Conservation (phyloP, 345 rosid genomes). For the Fremontodendron californicum region DNA sequence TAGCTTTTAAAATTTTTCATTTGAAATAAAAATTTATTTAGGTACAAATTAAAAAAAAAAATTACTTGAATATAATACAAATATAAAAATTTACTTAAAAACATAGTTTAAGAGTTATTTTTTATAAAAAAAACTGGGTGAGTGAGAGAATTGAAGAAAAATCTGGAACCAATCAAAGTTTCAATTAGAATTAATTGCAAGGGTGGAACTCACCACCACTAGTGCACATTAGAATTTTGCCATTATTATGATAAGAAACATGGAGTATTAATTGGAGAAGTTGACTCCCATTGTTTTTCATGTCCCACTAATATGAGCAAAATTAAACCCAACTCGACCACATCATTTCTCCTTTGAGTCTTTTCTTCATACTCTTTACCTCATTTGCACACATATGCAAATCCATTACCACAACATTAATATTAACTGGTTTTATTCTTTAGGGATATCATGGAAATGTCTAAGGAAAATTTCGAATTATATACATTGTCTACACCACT, state of each 20-base stretch:
- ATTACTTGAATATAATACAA: no score
- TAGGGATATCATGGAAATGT: background rate
- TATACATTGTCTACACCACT: background rate
- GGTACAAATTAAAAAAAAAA: no score
- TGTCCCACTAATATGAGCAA: constrained; percentile 46
- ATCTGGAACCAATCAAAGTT: background rate
- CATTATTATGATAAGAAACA: background rate
- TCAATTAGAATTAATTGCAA: background rate
- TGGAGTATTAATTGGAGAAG: background rate
- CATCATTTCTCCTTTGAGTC: constrained; percentile 11
- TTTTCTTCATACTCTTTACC: background rate
- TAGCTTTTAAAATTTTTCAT: no score
- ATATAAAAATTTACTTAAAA: no score
- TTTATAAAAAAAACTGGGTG: background rate
- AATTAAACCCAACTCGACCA: constrained; percentile 18
- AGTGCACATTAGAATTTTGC: background rate
- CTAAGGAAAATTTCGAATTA: background rate
- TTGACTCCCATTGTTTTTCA: constrained; percentile 19
- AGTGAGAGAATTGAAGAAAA: background rate
- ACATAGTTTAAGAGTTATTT: no score
- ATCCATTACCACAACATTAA: background rate
- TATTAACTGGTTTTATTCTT: background rate
- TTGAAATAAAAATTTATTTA: no score
- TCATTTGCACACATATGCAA: constrained; percentile 6
- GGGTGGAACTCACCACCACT: constrained; percentile 5